A percentile compares a stretch with the other conserved stretches of the same genome.
Evolutionary conservation across 768 basidiomycete genomes (phyloP).

Genomic region (Naematelia encephala): DNA sequence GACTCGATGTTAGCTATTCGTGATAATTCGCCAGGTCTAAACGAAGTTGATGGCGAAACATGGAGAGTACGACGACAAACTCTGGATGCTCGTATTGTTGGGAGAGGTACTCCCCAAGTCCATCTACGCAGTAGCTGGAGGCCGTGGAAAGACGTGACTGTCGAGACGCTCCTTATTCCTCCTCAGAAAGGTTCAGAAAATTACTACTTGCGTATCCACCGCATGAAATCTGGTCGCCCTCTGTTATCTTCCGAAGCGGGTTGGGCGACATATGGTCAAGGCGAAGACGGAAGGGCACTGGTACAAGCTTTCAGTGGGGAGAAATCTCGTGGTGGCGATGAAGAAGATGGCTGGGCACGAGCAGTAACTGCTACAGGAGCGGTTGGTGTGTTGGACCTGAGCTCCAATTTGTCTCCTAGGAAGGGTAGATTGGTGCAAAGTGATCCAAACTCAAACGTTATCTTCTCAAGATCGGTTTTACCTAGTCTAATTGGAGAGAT

Average conservation of each 20-base stretch:
- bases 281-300: constrained; percentile 60
- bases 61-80: constrained; percentile 69
- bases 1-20: constrained; percentile 69
- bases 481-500: constrained; percentile 62
- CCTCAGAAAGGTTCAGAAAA: constrained; percentile 59
- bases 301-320: constrained; percentile 54
- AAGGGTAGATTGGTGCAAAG: constrained; percentile 59
- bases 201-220: constrained; percentile 70
- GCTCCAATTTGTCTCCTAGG: constrained; percentile 21
- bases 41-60: constrained; percentile 57
- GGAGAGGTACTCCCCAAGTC: constrained; percentile 52
- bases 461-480: constrained; percentile 65
- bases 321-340: constrained; percentile 57
- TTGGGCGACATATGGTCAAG: constrained; percentile 69
- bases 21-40: constrained; percentile 55
- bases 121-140: constrained; percentile 70
- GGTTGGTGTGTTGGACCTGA: constrained; percentile 61
- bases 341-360: constrained; percentile 55
- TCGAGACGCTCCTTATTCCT: constrained; percentile 73
- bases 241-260: constrained; percentile 66
- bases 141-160: constrained; percentile 68
- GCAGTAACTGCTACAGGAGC: constrained; percentile 63
- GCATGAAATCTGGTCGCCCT: constrained; percentile 55
- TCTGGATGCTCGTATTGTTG: constrained; percentile 56
- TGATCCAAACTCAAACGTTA: constrained; percentile 70